Evolutionary conservation across 306 rosid species (phyloP).

Genomic region (Oemleria cerasiformis): DNA sequence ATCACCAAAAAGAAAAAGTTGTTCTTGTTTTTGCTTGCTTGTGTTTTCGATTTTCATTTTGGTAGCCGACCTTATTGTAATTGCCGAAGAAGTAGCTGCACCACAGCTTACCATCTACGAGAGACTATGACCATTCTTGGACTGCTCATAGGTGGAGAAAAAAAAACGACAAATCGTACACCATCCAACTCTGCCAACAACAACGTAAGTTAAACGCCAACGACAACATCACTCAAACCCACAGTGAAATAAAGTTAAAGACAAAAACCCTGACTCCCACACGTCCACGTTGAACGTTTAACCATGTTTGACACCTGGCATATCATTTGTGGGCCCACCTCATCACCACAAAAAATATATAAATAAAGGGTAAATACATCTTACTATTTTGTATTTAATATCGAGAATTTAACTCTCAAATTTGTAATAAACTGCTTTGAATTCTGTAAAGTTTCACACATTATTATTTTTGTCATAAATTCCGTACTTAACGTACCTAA

Average conservation of each 20-base stretch:
- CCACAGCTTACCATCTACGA: slow-evolving; percentile 1
- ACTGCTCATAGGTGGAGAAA: background rate
- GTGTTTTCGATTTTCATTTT: background rate
- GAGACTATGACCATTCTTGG: slow-evolving; percentile 28
- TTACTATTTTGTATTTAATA: too few relatives aligned
- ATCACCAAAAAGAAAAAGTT: slow-evolving; percentile 21
- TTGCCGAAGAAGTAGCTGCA: background rate
- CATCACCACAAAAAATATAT: background rate
- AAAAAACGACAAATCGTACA: slow-evolving; percentile 3
- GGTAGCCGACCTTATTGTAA: slow-evolving; percentile 29
- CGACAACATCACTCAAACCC: background rate
- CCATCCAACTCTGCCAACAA: too few relatives aligned
- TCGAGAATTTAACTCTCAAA: too few relatives aligned
- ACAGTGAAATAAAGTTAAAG: too few relatives aligned
- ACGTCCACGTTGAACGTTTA: background rate
- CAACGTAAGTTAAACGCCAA: slow-evolving; percentile 34
- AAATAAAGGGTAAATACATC: too few relatives aligned
- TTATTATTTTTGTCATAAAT: too few relatives aligned
- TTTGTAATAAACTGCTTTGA: too few relatives aligned
- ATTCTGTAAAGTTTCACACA: too few relatives aligned
- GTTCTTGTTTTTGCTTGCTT: background rate
- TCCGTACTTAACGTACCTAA: too few relatives aligned
- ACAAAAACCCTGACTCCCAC: background rate
- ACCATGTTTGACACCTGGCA: too few relatives aligned
- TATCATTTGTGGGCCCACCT: background rate